phyloP scores from a whole-genome alignment of 2,329 filamentous ascomycete genomes.

The Zopfia rhizophila region DNA sequence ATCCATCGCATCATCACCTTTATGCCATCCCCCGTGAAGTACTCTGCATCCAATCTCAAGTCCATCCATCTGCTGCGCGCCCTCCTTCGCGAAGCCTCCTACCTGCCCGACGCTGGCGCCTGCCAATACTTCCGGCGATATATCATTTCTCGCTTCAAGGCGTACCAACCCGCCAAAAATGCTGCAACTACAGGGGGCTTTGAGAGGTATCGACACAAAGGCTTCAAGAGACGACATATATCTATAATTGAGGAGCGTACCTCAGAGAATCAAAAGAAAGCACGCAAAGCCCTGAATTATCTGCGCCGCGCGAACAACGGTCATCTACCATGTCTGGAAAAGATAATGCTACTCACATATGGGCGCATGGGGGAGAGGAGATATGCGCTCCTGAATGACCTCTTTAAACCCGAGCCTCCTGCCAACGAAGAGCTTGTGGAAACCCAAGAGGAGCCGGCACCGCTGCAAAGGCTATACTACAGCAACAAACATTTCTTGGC shows the following conservation, averaged over 20 bases:
- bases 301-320: slow-evolving; percentile 67
- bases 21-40: slow-evolving; percentile 25
- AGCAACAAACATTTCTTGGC: slow-evolving; percentile 41
- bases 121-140: slow-evolving; percentile 61
- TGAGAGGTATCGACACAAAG: slow-evolving; percentile 29
- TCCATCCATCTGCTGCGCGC: slow-evolving; percentile 63
- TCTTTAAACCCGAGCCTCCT: slow-evolving; percentile 37
- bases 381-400: slow-evolving; percentile 52
- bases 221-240: slow-evolving; percentile 32
- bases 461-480: slow-evolving; percentile 50
- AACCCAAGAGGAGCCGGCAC: slow-evolving; percentile 18
- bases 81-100: slow-evolving; percentile 68
- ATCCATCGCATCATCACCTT: slow-evolving; percentile 9
- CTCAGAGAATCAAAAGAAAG: slow-evolving; percentile 33
- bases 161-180: slow-evolving; percentile 48
- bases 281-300: slow-evolving; percentile 52
- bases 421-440: slow-evolving; percentile 11
- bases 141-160: slow-evolving; percentile 60
- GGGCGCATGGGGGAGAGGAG: slow-evolving; percentile 66
- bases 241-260: slow-evolving; percentile 37
- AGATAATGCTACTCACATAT: slow-evolving; percentile 65
- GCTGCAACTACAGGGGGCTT: slow-evolving; percentile 27
- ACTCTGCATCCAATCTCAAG: slow-evolving; percentile 29
- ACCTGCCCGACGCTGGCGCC: slow-evolving; percentile 68
- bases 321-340: slow-evolving; percentile 61